phyloP scores from a whole-genome alignment of 2,329 filamentous ascomycete genomes.

The Hymenoscyphus infarciens region DNA sequence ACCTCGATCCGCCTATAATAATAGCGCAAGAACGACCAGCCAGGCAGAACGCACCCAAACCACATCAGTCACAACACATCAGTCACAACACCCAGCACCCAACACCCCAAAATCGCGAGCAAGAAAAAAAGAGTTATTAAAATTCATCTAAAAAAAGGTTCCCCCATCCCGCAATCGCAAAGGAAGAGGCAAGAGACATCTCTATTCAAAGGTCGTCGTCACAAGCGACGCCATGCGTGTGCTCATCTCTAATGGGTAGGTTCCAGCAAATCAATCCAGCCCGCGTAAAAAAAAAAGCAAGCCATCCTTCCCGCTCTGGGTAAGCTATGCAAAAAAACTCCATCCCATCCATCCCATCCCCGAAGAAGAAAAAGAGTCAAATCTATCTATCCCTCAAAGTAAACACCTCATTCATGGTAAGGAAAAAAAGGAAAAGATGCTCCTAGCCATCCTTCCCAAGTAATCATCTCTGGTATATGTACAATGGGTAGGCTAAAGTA shows the following conservation, averaged over 20 bases:
- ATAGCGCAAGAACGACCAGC: too few relatives aligned
- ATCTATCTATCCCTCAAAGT: neutral
- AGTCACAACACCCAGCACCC: too few relatives aligned
- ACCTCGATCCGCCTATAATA: too few relatives aligned
- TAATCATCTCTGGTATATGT: conserved; percentile 15
- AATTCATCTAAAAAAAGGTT: too few relatives aligned
- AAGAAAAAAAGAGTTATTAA: too few relatives aligned
- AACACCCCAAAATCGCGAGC: too few relatives aligned
- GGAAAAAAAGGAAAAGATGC: conserved; percentile 9
- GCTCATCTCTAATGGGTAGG: neutral
- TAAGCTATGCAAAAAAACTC: conserved; percentile 25
- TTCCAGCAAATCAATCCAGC: neutral
- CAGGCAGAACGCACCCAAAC: too few relatives aligned
- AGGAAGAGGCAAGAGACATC: too few relatives aligned
- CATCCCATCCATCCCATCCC: conserved; percentile 1
- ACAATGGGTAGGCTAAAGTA: conserved; percentile 28
- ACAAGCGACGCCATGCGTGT: too few relatives aligned
- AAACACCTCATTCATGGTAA: neutral
- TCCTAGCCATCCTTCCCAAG: conserved; percentile 30
- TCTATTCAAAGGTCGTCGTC: too few relatives aligned
- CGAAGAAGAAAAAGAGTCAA: neutral
- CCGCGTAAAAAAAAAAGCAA: conserved; percentile 8
- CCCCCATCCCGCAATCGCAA: too few relatives aligned
- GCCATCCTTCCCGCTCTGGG: conserved; percentile 28
- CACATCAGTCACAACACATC: too few relatives aligned